Base-by-base conservation (phyloP, 805 yeast genomes). In the Yarrowia hollandica region DNA sequence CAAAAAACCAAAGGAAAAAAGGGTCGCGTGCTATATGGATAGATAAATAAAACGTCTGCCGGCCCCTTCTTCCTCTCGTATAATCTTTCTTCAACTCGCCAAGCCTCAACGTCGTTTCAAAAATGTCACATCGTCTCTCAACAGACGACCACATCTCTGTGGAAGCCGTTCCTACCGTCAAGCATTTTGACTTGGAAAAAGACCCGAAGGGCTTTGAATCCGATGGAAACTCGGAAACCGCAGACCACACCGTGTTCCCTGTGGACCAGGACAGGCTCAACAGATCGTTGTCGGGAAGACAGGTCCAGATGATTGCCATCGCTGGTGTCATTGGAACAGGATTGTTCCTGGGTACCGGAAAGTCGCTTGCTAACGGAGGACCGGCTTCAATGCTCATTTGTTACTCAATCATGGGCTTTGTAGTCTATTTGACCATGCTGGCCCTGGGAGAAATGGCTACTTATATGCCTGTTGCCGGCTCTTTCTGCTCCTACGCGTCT, bases 251-350 rank as follows among this genome's bases (percentile, higher is more conserved):
- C 12, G 58, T 35, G 10, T 37, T 25, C 11, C 58, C 44, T 4
- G 35, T 37, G 6, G 42, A 34, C n/a, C 58, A 52, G 44, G 58
- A 52, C 19, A 34, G 44, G 2, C 63, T 69, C 25, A 59, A 38
- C 10, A 61, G 72, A 30, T 61, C 65, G 16, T 60, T 70, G 42
- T 50, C 69, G 4, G 64, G 66, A 0, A 62, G 80, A 44, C 90
- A 85, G 64, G 80, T 85, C 62, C 79, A 82, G 62, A 83, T 85
- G 82, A 83, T 86, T 65, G 86, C 91, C 26, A 74, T 86, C 50
- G 90, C 89, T 56, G 88, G 90, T 56, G 87, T 89, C 59, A 83
- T 86, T 60, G 94, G 92, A 67, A 86, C 91, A 14, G 84, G 84
- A 34, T 66, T 81, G 38, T 80, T 78, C 64, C 66, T 80, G 31